phyloP scores from a whole-genome alignment of 1,139 yeast species.

The Candida glucosophila region DNA sequence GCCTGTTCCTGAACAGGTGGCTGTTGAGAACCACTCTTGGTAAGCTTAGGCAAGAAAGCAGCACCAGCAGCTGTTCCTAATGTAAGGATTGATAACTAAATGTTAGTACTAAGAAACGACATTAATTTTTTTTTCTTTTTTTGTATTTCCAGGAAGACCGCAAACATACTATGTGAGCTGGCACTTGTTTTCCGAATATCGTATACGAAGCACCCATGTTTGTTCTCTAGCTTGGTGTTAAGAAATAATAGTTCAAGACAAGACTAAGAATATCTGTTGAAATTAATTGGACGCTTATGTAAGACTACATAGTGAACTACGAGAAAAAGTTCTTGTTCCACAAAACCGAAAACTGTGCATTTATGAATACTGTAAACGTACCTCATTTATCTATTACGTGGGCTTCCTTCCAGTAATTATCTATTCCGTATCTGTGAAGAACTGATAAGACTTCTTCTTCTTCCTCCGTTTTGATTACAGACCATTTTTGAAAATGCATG shows the following conservation, averaged over 20 bases:
- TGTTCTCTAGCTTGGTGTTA: too few species aligned
- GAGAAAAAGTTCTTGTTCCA: not conserved
- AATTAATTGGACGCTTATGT: not conserved
- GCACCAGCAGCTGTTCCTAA: constrained; percentile 41
- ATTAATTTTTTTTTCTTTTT: too few species aligned
- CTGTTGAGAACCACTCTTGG: constrained; percentile 27
- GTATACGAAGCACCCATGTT: constrained; percentile 55
- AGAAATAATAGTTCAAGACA: too few species aligned
- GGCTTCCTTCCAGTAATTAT: constrained; percentile 56
- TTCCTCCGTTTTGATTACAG: constrained; percentile 37
- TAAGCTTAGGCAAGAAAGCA: too few species aligned
- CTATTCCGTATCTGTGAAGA: constrained; percentile 42
- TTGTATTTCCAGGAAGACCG: too few species aligned
- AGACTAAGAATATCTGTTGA: too few species aligned
- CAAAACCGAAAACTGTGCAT: too few species aligned
- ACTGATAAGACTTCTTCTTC: constrained; percentile 50
- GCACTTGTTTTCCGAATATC: constrained; percentile 57
- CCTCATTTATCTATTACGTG: constrained; percentile 5
- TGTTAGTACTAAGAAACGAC: too few species aligned
- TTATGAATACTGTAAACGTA: constrained; percentile 5
- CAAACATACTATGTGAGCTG: constrained; percentile 51
- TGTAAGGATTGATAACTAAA: constrained; percentile 35
- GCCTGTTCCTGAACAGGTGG: constrained; percentile 38
- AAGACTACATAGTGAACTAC: constrained; percentile 1
- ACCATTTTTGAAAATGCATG: constrained; percentile 55